A percentile compares a stretch with the other conserved stretches of the same genome.
phyloP scores from a whole-genome alignment of 2,329 filamentous ascomycete genomes.

The Gliomastix tumulicola region DNA sequence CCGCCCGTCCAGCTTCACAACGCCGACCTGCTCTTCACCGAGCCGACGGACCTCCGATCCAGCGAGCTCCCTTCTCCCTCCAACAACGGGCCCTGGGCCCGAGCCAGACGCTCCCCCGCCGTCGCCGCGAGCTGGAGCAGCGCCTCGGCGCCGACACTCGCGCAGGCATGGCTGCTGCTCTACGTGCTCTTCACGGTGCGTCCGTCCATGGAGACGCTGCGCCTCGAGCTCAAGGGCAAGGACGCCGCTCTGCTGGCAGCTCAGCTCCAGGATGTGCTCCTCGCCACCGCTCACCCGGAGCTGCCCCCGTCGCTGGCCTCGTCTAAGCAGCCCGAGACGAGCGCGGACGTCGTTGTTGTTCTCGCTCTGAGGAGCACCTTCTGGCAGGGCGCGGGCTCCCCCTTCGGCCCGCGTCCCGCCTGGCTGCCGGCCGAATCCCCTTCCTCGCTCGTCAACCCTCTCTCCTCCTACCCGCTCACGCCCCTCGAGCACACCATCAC shows the following conservation, averaged over 20 bases:
- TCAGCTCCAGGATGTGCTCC: conserved; percentile 37
- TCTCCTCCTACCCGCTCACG: conserved; percentile 39
- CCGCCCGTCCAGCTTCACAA: conserved; percentile 21
- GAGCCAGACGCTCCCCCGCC: conserved; percentile 45
- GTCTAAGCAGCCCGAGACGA: conserved; percentile 4
- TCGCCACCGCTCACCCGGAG: conserved; percentile 41
- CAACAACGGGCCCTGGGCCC: conserved; percentile 49
- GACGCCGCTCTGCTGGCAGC: conserved; percentile 22
- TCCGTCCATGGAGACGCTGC: conserved; percentile 38
- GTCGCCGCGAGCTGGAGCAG: conserved; percentile 36
- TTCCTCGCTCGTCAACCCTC: conserved; percentile 23
- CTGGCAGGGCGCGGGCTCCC: conserved; percentile 65
- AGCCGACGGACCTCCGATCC: conserved; percentile 38
- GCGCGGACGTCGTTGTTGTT: conserved; percentile 20
- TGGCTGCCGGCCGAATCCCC: conserved; percentile 47
- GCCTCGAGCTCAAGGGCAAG: conserved; percentile 34
- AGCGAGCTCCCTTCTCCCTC: conserved; percentile 40
- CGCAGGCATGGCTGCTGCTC: conserved; percentile 44
- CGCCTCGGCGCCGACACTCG: conserved; percentile 31
- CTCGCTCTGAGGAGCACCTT: conserved; percentile 49
- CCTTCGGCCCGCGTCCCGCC: conserved; percentile 55
- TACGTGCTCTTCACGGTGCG: conserved; percentile 46
- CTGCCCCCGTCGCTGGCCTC: conserved; percentile 16
- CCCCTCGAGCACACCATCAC: conserved; percentile 39
- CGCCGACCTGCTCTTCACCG: conserved; percentile 32